Conservation (phyloP, 768 basidiomycete species). For the Sistotremastrum suecicum region DNA sequence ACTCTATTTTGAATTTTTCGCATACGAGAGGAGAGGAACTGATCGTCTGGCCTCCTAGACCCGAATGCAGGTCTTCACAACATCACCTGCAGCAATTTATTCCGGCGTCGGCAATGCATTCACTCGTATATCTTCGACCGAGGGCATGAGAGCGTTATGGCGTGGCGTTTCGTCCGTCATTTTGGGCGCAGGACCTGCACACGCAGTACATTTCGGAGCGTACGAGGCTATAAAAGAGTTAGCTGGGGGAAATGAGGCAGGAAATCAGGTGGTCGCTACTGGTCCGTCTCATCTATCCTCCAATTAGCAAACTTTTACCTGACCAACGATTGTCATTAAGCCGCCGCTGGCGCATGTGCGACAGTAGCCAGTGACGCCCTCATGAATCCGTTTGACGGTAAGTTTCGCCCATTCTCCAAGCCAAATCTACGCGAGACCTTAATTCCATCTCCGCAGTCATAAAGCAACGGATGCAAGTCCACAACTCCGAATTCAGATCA, state of each 20-base stretch:
- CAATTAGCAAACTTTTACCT: background rate
- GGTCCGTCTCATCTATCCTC: conserved; percentile 37
- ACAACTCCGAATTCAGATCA: conserved; percentile 82
- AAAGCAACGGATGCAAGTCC: conserved; percentile 99
- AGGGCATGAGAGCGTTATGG: conserved; percentile 87
- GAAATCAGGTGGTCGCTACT: conserved; percentile 79
- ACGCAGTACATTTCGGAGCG: conserved; percentile 94
- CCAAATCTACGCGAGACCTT: conserved; percentile 4
- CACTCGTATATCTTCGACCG: conserved; percentile 83
- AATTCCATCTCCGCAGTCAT: conserved; percentile 50
- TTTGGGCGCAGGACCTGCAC: conserved; percentile 92
- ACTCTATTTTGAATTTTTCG: conserved; percentile 13
- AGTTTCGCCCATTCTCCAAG: conserved; percentile 13
- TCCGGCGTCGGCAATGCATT: conserved; percentile 85
- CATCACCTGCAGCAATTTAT: conserved; percentile 76
- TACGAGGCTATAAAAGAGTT: conserved; percentile 93
- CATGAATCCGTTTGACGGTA: conserved; percentile 99
- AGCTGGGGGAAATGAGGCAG: conserved; percentile 64
- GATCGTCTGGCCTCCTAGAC: conserved; percentile 40
- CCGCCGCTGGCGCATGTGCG: conserved; percentile 85
- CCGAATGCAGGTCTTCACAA: conserved; percentile 94
- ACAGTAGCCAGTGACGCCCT: conserved; percentile 93
- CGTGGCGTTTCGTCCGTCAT: conserved; percentile 93
- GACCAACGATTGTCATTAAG: conserved; percentile 25
- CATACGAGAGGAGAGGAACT: background rate